A percentile compares a stretch with the other conserved stretches of the same genome.
phyloP scores from a whole-genome alignment of 2,329 filamentous ascomycete genomes.

The Botrytis medusae region DNA sequence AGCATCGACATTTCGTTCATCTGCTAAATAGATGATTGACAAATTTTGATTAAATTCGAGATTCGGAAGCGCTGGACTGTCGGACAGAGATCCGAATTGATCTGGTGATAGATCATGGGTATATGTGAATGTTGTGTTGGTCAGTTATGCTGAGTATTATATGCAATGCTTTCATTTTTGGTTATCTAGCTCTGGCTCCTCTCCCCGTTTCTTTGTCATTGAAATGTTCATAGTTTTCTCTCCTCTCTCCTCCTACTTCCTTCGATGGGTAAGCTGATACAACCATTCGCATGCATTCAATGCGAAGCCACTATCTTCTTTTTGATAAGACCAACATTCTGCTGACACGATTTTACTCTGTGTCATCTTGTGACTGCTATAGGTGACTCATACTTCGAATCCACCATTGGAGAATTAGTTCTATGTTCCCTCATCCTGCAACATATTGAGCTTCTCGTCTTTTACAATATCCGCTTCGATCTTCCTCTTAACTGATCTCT shows the following conservation, averaged over 20 bases:
- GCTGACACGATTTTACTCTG: not conserved
- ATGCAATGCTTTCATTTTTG: not conserved
- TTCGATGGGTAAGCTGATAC: not conserved
- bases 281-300: not conserved
- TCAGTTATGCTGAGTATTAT: not conserved
- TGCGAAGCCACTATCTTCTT: not conserved
- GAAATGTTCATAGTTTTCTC: not conserved
- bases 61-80: not conserved
- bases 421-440: not conserved
- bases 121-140: not conserved
- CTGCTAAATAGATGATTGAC: not conserved
- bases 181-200: not conserved
- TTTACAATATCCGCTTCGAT: not conserved
- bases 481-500: not conserved
- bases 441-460: not conserved
- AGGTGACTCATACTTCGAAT: not conserved
- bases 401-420: not conserved
- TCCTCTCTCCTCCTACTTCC: not conserved
- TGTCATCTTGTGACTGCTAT: not conserved
- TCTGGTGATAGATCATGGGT: not conserved
- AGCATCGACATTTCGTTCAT: too few species aligned
- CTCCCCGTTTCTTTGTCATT: not conserved
- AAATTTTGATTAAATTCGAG: not conserved
- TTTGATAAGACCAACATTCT: not conserved
- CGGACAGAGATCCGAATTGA: accelerated